phyloP scores from a whole-genome alignment of 306 rosid species.

The Dalbergia cochinchinensis region DNA sequence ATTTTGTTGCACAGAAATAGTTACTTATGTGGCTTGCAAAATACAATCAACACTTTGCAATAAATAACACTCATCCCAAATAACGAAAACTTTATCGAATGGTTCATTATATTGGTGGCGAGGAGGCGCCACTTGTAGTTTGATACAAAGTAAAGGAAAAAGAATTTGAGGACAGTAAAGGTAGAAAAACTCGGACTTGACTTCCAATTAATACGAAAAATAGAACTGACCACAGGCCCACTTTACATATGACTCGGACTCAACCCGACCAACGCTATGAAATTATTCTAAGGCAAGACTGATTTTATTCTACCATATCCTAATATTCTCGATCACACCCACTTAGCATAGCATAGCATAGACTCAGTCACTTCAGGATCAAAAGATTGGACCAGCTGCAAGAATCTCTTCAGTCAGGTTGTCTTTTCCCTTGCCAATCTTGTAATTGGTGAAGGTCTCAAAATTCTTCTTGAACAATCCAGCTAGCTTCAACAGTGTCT shows the following conservation, averaged over 20 bases:
- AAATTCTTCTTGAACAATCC: slow-evolving; percentile 80
- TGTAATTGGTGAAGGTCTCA: slow-evolving; percentile 65
- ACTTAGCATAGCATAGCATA: slow-evolving; percentile 22
- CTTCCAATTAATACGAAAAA: not conserved
- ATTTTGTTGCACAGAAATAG: no score
- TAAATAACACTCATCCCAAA: not conserved
- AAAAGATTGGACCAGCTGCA: slow-evolving; percentile 79
- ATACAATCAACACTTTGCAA: no score
- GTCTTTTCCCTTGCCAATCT: slow-evolving; percentile 62
- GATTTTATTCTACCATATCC: slow-evolving; percentile 22
- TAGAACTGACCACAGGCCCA: not conserved
- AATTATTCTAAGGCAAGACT: slow-evolving; percentile 9
- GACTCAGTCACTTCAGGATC: not conserved
- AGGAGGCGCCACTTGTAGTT: not conserved
- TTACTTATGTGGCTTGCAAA: not conserved
- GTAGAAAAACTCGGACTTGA: not conserved
- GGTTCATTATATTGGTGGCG: no score
- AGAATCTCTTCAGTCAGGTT: slow-evolving; percentile 75
- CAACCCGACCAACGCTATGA: slow-evolving; percentile 15
- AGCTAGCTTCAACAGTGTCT: slow-evolving; percentile 66
- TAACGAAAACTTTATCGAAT: not conserved
- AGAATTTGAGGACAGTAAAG: not conserved
- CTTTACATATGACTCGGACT: not conserved
- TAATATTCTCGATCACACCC: slow-evolving; percentile 2
- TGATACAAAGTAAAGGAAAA: not conserved